These are phyloP conservation scores for Aspergillus quadricinctus DNA, from an alignment of 2,329 filamentous ascomycete species.

Conservation along the genomic window DNA sequence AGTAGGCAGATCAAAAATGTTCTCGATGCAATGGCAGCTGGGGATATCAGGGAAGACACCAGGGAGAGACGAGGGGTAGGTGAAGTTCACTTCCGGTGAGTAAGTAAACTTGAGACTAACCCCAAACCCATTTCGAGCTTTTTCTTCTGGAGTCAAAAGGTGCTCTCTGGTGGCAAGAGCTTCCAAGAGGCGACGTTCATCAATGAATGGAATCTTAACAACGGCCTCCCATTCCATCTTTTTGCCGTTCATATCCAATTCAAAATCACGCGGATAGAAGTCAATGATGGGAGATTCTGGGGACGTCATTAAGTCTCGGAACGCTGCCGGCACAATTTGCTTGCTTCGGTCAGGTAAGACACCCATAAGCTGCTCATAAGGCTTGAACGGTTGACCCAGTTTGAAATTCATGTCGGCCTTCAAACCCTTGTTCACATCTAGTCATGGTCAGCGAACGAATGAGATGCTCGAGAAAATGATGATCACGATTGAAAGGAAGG, in stretches of 20 bases:
- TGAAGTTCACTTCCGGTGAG: conserved; percentile 68
- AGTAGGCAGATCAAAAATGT: conserved; percentile 90
- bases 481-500: not conserved
- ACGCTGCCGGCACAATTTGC: conserved; percentile 82
- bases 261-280: conserved; percentile 96
- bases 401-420: conserved; percentile 85
- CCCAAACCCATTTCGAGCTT: conserved; percentile 81
- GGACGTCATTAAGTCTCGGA: conserved; percentile 90
- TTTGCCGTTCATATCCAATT: conserved; percentile 98
- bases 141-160: conserved; percentile 72
- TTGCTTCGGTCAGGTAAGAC: conserved; percentile 97
- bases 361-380: conserved; percentile 96
- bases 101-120: conserved; percentile 92
- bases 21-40: conserved; percentile 87
- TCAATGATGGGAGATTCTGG: conserved; percentile 89
- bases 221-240: conserved; percentile 99
- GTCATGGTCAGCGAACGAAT: conserved; percentile 17
- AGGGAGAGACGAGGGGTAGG: conserved; percentile 80
- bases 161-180: conserved; percentile 85
- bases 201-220: conserved; percentile 98
- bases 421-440: conserved; percentile 83
- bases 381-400: conserved; percentile 89
- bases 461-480: not conserved
- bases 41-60: conserved; percentile 87
- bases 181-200: conserved; percentile 75